A percentile compares a stretch with the other conserved stretches of the same genome.
These are phyloP conservation scores for Colletotrichum sp. DNA, from an alignment of 2,329 filamentous ascomycete species.

Conservation along the genomic window DNA sequence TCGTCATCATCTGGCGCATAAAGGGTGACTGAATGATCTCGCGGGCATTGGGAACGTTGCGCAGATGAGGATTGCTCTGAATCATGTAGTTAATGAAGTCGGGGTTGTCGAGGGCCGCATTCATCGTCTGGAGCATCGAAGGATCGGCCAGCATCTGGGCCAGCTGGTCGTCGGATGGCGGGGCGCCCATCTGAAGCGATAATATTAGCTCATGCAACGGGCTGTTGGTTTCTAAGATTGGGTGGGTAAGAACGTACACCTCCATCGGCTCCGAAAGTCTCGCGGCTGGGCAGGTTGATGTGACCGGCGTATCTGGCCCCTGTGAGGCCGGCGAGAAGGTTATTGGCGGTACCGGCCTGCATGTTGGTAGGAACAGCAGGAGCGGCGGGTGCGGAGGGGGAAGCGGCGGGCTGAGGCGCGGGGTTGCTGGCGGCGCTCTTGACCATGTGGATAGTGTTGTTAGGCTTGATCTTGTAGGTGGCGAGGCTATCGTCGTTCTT, in stretches of 20 bases:
- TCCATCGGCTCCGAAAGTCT: constrained; percentile 92
- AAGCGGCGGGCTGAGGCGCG: constrained; percentile 44
- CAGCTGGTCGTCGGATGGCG: constrained; percentile 80
- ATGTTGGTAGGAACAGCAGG: constrained; percentile 77
- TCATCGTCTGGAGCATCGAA: constrained; percentile 84
- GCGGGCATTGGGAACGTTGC: constrained; percentile 75
- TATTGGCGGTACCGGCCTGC: constrained; percentile 83
- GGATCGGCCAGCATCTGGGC: constrained; percentile 88
- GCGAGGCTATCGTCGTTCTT: constrained; percentile 90
- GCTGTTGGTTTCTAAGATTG: background rate
- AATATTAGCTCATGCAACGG: constrained; percentile 25
- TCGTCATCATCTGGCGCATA: constrained; percentile 91
- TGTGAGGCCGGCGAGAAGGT: constrained; percentile 87
- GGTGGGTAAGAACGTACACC: constrained; percentile 68
- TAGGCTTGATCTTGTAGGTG: constrained; percentile 92
- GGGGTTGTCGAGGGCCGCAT: constrained; percentile 96
- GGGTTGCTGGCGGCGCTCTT: constrained; percentile 93
- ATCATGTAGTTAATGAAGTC: constrained; percentile 94
- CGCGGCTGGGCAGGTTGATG: constrained; percentile 83
- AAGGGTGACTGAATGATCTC: constrained; percentile 88
- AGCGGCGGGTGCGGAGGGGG: constrained; percentile 51
- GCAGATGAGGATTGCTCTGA: constrained; percentile 83
- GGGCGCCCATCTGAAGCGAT: constrained; percentile 79
- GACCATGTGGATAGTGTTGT: constrained; percentile 95
- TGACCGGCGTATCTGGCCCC: constrained; percentile 94